Base-by-base conservation (phyloP, 768 basidiomycete species). In the Hysterangium stoloniferum region DNA sequence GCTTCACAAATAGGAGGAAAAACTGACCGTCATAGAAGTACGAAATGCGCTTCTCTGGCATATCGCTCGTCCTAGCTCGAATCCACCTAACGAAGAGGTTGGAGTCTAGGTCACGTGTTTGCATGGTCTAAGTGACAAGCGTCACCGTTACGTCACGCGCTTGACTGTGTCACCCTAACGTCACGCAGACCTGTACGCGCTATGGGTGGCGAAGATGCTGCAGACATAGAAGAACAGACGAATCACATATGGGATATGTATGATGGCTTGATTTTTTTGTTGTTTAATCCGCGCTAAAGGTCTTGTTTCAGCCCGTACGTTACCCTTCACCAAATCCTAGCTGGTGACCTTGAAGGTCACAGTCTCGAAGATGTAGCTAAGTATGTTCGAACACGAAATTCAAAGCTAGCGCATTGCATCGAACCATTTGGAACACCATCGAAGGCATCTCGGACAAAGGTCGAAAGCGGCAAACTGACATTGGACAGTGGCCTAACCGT, bases 1-100 rank as follows among this genome's bases (percentile, higher is more conserved):
- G n/a, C n/a, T n/a, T n/a, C n/a, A n/a, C n/a, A n/a, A n/a, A n/a
- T n/a, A n/a, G n/a, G 15, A 1, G 4, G 43, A 38, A n/a, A 13
- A 13, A 35, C 77, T 43, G 55, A 86, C 86, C 63, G 56, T 90
- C 87, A 56, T 86, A 88, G 63, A 80, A 90, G 60, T 91, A 90
- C 11, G 85, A 72, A 8, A 91, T 86, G 55, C 85, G 77, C 58
- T 78, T 72, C 58, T 79, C 80, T 8, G 82, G 80, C 85, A 85
- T 85, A 34, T 11, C 11, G 19, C 34, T 35, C 34, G 34, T n/a
- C n/a, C n/a, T n/a, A n/a, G n/a, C n/a, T n/a, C n/a, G n/a, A n/a
- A n/a, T n/a, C n/a, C n/a, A n/a, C n/a, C n/a, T n/a, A n/a, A n/a
- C n/a, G n/a, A n/a, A 19, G 34, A 35, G 19, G 34, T 35, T 11